Evolutionary conservation across 2,329 filamentous ascomycete genomes (phyloP).

Genomic region (Phaeosphaeria sp.): DNA sequence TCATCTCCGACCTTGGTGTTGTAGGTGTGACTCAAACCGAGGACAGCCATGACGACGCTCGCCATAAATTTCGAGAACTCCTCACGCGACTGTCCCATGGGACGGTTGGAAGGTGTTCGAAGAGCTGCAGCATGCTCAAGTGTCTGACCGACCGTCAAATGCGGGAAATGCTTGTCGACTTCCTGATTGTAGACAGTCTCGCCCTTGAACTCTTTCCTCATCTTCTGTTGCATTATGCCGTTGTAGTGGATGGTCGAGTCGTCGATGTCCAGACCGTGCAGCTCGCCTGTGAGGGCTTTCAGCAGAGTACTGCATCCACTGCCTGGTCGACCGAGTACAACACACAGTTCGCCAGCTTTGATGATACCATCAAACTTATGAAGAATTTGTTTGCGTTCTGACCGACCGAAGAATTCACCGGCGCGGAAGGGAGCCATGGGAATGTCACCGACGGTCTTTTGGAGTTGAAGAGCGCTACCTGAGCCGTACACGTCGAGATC

Average conservation of each 20-base stretch:
- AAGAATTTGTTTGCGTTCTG: slow-evolving; percentile 63
- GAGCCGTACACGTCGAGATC: slow-evolving; percentile 72
- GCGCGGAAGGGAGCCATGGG: slow-evolving; percentile 65
- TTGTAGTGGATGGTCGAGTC: slow-evolving; percentile 67
- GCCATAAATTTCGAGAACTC: slow-evolving; percentile 56
- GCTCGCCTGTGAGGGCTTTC: slow-evolving; percentile 67
- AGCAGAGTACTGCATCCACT: slow-evolving; percentile 70
- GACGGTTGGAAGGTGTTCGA: slow-evolving; percentile 55
- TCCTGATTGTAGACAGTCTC: slow-evolving; percentile 57
- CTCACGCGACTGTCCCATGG: slow-evolving; percentile 48
- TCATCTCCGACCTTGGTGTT: slow-evolving; percentile 65
- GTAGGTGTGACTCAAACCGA: slow-evolving; percentile 63
- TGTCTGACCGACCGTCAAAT: slow-evolving; percentile 64
- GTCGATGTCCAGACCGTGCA: slow-evolving; percentile 64
- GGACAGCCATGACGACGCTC: slow-evolving; percentile 60
- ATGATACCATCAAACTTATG: slow-evolving; percentile 61
- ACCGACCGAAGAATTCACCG: slow-evolving; percentile 58
- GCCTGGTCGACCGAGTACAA: slow-evolving; percentile 57
- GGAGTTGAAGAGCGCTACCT: slow-evolving; percentile 71
- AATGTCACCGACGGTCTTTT: slow-evolving; percentile 69
- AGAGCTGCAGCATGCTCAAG: slow-evolving; percentile 63
- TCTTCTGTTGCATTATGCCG: slow-evolving; percentile 54
- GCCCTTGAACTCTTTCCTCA: slow-evolving; percentile 57
- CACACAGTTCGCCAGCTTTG: slow-evolving; percentile 57
- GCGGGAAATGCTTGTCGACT: slow-evolving; percentile 62